Base-by-base conservation (phyloP, 208 protist genomes). In the Novymonas esmeraldas region DNA sequence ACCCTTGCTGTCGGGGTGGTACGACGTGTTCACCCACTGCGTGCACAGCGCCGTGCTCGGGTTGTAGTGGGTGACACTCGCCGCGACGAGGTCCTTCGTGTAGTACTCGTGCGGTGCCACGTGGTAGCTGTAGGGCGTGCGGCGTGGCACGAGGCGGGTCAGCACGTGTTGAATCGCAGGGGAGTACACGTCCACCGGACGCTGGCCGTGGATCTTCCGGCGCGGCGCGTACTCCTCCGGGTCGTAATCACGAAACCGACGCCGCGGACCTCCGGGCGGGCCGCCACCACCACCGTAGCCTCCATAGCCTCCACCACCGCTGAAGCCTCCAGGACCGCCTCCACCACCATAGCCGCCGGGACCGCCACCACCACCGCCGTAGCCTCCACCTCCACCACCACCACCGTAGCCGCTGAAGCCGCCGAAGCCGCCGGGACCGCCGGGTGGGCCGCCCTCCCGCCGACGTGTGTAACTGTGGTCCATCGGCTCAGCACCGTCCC, bases 21-120 rank as follows among this genome's bases (percentile, higher is more conserved):
- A 92, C 11, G 87, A 93, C n/a, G 90, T 94, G 82, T 83, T 92
- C 44, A 86, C 87, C 88, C 90, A 96, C 80, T 96, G 90, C 64
- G 90, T 96, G 69, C 87, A 94, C 20, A 96, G 76, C 2, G 86
- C 90, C 2, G 90, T 92, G 71, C 84, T 90, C n/a, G 87, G 79
- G 58, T 94, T 94, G 72, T 87, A 93, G 62, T 65, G 66, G 11
- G 90, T 96, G 22, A 82, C 75, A 26, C 73, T 64, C 10, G 82
- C 82, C 29, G 87, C 76, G 9, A 94, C 73, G 46, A 94, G 71
- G 62, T 96, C 87, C 70, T 96, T 93, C 9, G 82, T 82, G 76
- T 89, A 93, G 67, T 92, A 94, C 66, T 89, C 84, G 64, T 96
- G 87, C 29, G 90, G 90, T 0, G 80, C 75, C 36, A 96, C 85